These are phyloP conservation scores for Onygenales sp. DNA, from an alignment of 2,329 filamentous ascomycete genomes.

Conservation along the genomic window DNA sequence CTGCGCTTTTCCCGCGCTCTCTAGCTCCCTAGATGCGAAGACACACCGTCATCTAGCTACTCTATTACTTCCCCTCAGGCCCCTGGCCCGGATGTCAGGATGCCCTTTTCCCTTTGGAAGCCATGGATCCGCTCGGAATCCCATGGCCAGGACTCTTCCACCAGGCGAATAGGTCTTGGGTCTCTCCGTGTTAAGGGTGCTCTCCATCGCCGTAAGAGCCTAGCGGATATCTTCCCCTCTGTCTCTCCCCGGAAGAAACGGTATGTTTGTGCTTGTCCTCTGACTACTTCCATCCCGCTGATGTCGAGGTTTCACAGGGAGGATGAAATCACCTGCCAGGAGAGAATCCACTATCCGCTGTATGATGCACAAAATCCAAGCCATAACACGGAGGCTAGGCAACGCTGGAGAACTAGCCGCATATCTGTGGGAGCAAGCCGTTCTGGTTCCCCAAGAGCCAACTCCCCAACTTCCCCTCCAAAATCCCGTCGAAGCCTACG, in stretches of 20 bases:
- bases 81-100: too few relatives aligned
- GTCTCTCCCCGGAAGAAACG: neutral
- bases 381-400: constrained; percentile 20
- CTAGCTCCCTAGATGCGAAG: too few relatives aligned
- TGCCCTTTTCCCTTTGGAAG: too few relatives aligned
- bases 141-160: neutral
- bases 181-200: neutral
- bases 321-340: constrained; percentile 16
- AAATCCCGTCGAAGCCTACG: constrained; percentile 24
- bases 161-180: neutral
- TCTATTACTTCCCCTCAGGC: too few relatives aligned
- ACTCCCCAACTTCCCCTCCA: constrained; percentile 13
- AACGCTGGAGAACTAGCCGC: neutral
- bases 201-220: constrained; percentile 1
- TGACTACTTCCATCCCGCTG: neutral
- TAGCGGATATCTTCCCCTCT: constrained; percentile 2
- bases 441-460: constrained; percentile 7
- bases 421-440: neutral
- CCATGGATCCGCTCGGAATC: constrained; percentile 2
- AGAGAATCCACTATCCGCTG: constrained; percentile 26
- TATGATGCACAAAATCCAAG: constrained; percentile 27
- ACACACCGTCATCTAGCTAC: too few relatives aligned
- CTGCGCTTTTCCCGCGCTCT: too few relatives aligned
- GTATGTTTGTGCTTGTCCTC: neutral
- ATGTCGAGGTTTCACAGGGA: neutral